Evolutionary conservation across 345 rosid species (phyloP).

Genomic region (Aquilaria sinensis): DNA sequence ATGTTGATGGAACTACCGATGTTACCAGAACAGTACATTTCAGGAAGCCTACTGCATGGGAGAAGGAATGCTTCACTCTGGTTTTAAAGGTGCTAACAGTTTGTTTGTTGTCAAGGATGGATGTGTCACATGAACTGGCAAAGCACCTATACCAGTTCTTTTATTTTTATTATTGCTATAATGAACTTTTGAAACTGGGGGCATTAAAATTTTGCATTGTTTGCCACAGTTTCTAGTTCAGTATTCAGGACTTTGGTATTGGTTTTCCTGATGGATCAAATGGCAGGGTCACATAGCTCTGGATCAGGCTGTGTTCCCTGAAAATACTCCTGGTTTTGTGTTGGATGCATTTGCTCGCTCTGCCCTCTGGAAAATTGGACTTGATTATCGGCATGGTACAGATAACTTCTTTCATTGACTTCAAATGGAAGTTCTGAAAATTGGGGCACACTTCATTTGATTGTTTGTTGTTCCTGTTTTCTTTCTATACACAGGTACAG

Average conservation of each 20-base stretch:
- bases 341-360: conserved; percentile 93
- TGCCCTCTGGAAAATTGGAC: conserved; percentile 91
- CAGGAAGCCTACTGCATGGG: conserved; percentile 66
- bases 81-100: conserved; percentile 62
- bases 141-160: too few species aligned
- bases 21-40: conserved; percentile 95
- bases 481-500: conserved; percentile 58
- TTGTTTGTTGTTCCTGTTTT: conserved; percentile 4
- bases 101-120: not conserved
- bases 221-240: too few species aligned
- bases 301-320: conserved; percentile 92
- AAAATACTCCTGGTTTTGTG: conserved; percentile 89
- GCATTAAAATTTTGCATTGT: too few species aligned
- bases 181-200: too few species aligned
- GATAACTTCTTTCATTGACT: conserved; percentile 12
- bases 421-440: not conserved
- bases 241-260: not conserved
- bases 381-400: conserved; percentile 93
- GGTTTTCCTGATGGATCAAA: conserved; percentile 10
- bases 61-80: conserved; percentile 90
- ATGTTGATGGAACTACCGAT: conserved; percentile 93
- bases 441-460: not conserved
- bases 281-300: conserved; percentile 97
- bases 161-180: too few species aligned
- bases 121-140: not conserved